Evolutionary conservation across 495 filamentous ascomycete species (phyloP).

Genomic region (Talaromyces trachyspermus): DNA sequence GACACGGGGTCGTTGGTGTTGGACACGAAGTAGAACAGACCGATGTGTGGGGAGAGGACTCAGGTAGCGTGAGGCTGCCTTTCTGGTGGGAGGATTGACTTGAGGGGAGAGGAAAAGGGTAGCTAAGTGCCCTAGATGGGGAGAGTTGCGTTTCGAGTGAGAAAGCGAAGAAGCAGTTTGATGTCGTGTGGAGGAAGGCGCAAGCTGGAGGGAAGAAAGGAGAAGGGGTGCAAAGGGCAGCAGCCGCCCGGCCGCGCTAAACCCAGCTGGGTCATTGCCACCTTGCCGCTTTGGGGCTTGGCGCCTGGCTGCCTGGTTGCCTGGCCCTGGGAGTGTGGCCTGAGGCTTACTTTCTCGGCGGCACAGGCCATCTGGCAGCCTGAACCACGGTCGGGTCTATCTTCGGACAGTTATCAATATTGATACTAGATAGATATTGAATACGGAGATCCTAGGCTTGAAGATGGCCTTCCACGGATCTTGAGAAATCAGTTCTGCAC

Average conservation of each 20-base stretch:
- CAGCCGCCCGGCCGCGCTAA: slow-evolving; percentile 3
- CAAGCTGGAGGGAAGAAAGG: slow-evolving; percentile 13
- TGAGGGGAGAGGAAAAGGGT: slow-evolving; percentile 59
- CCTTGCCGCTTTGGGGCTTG: neutral
- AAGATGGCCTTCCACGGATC: no score
- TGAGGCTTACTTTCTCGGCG: no score
- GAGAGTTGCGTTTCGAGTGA: slow-evolving; percentile 19
- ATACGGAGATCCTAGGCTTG: no score
- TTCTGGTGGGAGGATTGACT: slow-evolving; percentile 45
- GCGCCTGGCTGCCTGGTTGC: neutral
- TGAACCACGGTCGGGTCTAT: no score
- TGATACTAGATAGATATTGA: no score
- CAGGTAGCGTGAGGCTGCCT: slow-evolving; percentile 37
- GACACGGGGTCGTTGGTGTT: slow-evolving; percentile 23
- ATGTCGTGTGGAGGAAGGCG: slow-evolving; percentile 1
- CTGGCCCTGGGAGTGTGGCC: neutral
- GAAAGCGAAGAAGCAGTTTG: slow-evolving; percentile 16
- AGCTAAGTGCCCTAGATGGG: slow-evolving; percentile 84
- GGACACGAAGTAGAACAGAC: slow-evolving; percentile 17
- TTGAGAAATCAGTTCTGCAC: no score
- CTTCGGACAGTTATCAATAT: no score
- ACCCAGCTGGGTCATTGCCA: neutral
- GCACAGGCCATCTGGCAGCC: no score
- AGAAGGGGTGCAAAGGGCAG: slow-evolving; percentile 24
- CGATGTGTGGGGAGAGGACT: slow-evolving; percentile 34